Evolutionary conservation across 208 protist species (phyloP).

Genomic region (Acanthamoeba culbertsoni): DNA sequence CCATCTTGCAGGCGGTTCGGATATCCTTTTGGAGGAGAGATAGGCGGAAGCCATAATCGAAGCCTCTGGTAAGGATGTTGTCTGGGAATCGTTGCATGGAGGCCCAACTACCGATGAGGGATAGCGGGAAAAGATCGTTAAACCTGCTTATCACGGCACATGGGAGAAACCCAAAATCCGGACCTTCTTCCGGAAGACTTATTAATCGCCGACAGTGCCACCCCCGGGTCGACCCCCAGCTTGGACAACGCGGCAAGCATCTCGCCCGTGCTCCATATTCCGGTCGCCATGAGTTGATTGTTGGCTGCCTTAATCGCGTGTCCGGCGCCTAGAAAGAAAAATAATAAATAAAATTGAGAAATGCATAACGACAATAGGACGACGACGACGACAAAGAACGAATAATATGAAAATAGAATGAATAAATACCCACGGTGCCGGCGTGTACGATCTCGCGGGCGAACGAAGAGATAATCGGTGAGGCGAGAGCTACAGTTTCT

Average conservation of each 20-base stretch:
- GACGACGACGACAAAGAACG: background rate
- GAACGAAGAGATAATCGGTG: background rate
- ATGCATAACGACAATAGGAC: background rate
- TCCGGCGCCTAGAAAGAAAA: background rate
- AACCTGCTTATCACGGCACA: background rate
- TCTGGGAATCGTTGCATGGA: constrained; percentile 54
- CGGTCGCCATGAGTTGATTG: constrained; percentile 21
- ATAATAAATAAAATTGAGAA: too few relatives aligned
- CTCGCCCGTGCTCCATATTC: constrained; percentile 4
- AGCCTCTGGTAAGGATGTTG: constrained; percentile 24
- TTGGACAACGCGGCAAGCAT: constrained; percentile 17
- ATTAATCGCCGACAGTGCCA: constrained; percentile 5
- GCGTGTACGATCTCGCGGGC: constrained; percentile 28
- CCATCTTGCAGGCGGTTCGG: background rate
- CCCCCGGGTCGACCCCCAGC: constrained; percentile 20
- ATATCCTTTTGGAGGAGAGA: constrained; percentile 50
- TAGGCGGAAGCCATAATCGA: constrained; percentile 55
- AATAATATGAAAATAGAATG: background rate
- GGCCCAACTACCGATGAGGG: background rate
- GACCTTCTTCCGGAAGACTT: constrained; percentile 46
- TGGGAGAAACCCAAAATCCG: background rate
- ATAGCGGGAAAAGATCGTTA: too few relatives aligned
- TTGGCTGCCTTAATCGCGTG: constrained; percentile 53
- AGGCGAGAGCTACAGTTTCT: background rate
- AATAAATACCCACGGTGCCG: background rate